phyloP scores from a whole-genome alignment of 768 basidiomycete genomes.

The Tylopilus subfusipes region DNA sequence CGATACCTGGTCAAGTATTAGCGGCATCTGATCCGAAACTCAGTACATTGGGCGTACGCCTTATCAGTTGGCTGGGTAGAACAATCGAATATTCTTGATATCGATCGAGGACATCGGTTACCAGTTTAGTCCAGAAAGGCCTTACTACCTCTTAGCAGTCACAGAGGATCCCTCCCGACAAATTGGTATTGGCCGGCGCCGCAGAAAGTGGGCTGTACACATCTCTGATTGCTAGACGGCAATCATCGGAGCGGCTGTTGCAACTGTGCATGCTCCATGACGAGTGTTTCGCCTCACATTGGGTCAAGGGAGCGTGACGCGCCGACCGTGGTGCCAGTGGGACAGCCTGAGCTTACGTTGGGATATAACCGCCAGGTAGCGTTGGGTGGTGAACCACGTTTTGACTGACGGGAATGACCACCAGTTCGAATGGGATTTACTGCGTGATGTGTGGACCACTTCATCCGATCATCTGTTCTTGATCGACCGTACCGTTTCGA shows the following conservation, averaged over 20 bases:
- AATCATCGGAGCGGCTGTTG: neutral
- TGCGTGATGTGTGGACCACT: neutral
- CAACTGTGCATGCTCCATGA: neutral
- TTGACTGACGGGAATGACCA: neutral
- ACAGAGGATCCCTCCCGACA: neutral
- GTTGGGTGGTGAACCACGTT: neutral
- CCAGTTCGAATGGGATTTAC: neutral
- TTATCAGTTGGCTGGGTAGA: neutral
- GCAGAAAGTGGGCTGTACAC: conserved; percentile 9
- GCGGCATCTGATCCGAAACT: neutral
- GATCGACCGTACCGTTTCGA: neutral
- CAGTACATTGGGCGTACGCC: neutral
- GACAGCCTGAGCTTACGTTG: conserved; percentile 7
- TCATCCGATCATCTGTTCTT: neutral
- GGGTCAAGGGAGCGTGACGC: conserved; percentile 35
- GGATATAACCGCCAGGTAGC: neutral
- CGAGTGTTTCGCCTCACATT: conserved; percentile 6
- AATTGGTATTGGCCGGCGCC: neutral
- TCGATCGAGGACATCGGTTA: neutral
- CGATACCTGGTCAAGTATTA: neutral
- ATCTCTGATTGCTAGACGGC: neutral
- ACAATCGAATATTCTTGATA: neutral
- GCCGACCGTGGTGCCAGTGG: conserved; percentile 7
- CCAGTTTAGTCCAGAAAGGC: neutral
- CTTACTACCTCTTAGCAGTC: neutral